Evolutionary conservation across 208 protist genomes (phyloP), one percentile per base, ranked within the genome.

Genomic region (Novymonas esmeraldas): DNA sequence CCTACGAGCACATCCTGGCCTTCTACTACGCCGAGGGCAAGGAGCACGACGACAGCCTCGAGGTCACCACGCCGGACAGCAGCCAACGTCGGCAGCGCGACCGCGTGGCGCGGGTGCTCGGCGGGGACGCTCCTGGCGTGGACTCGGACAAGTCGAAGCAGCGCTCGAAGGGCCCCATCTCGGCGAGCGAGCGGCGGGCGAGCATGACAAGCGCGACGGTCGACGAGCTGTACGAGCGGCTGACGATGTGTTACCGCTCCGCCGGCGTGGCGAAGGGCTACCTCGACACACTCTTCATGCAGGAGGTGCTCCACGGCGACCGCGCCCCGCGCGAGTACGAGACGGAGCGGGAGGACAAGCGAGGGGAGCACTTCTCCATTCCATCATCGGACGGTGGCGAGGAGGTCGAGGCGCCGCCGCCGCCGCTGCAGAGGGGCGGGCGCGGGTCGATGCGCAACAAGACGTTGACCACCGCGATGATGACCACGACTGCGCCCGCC

Each of bases 111-210:
- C 57, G 26, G 39, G 57, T 63, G 57, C 14, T 63, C 16, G 57
- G 26, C 24, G 84, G 20, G 75, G 54, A 63, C 69, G 58, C 61
- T 62, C 50, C 95, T 6, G 84, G 78, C 68, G 95, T 88, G 89
- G 90, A 93, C 58, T 85, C 93, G 36, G 92, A 94, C 67, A 74
- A 85, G 67, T 72, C 90, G 1, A 58, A 41, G 52, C 33, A 22
- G 20, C 41, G 46, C 18, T 29, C 39, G n/a, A 52, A 54, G 29
- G n/a, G n/a, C 3, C 3, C 16, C n/a, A 41, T 64, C n/a, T 49
- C 54, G 3, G 54, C 58, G 0, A 41, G 45, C 42, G 39, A 39
- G 13, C 60, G 61, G 3, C 49, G 38, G 29, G 54, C 11, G 22
- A 29, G 33, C 20, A 62, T 75, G 26, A 20, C 39, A 20, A 42